Evolutionary conservation across 129 eudicot species (phyloP).

Genomic region (Chrysanthemum lavandulifolium): DNA sequence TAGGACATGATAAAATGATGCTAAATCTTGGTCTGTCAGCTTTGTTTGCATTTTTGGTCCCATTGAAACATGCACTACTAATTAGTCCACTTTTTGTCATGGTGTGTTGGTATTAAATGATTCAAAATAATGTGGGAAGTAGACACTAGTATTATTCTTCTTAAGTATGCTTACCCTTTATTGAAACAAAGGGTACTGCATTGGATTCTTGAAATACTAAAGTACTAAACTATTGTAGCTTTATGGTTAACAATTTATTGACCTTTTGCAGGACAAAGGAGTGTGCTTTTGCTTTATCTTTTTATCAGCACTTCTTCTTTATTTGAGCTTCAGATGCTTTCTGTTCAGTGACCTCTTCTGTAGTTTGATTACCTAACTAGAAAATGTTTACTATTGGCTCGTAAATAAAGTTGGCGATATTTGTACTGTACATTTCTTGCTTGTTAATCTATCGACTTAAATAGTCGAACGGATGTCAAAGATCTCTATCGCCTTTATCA

Average conservation of each 20-base stretch:
- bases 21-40: constrained; percentile 30
- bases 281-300: constrained; percentile 61
- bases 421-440: constrained; percentile 18
- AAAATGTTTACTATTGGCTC: no score
- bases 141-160: constrained; percentile 20
- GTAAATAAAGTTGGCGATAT: no score
- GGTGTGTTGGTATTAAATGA: constrained; percentile 27
- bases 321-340: constrained; percentile 48
- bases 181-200: constrained; percentile 13
- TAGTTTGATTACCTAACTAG: constrained; percentile 10
- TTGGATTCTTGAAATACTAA: constrained; percentile 36
- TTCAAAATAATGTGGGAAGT: constrained; percentile 14
- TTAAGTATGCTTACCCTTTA: constrained; percentile 26
- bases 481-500: constrained; percentile 28
- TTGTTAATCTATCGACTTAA: constrained; percentile 24
- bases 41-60: constrained; percentile 33
- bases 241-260: constrained; percentile 41
- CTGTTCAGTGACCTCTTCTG: constrained; percentile 20
- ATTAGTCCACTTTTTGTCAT: constrained; percentile 33
- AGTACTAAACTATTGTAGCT: constrained; percentile 22
- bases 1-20: constrained; percentile 29
- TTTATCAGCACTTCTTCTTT: constrained; percentile 40
- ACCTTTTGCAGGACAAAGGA: constrained; percentile 45
- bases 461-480: constrained; percentile 20
- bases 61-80: constrained; percentile 35